Conservation (phyloP, 2,329 filamentous ascomycete species). For the Claviceps cyperi region DNA sequence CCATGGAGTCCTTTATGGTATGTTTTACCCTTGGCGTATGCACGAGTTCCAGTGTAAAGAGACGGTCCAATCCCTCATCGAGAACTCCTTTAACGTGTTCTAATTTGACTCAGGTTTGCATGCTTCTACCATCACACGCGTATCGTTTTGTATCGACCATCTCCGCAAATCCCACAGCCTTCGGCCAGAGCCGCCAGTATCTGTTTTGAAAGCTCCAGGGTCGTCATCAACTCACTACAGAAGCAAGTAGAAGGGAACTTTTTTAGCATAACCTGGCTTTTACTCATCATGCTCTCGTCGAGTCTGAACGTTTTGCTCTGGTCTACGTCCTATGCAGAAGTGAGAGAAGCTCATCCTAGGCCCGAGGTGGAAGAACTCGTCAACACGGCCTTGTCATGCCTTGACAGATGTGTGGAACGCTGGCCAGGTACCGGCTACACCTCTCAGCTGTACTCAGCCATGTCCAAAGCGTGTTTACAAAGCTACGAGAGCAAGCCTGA, state of each 20-base stretch:
- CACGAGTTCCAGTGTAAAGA: background rate
- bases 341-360: conserved; percentile 56
- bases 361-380: conserved; percentile 67
- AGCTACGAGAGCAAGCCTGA: conserved; percentile 51
- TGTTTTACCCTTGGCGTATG: conserved; percentile 12
- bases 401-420: conserved; percentile 66
- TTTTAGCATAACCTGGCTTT: conserved; percentile 87
- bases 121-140: conserved; percentile 75
- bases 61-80: too few species aligned
- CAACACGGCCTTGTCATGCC: conserved; percentile 59
- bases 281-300: conserved; percentile 80
- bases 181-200: conserved; percentile 62
- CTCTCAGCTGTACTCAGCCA: conserved; percentile 70
- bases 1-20: conserved; percentile 69
- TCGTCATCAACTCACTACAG: conserved; percentile 67
- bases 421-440: conserved; percentile 87
- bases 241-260: conserved; percentile 63
- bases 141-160: conserved; percentile 76
- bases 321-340: conserved; percentile 75
- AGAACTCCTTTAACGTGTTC: too few species aligned
- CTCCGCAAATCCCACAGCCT: conserved; percentile 79
- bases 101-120: conserved; percentile 34
- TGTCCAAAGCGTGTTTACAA: conserved; percentile 74
- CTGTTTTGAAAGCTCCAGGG: conserved; percentile 71
- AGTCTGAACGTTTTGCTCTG: conserved; percentile 83